phyloP scores from a whole-genome alignment of 2,329 filamentous ascomycete species.

The Mycocentrospora acerina region DNA sequence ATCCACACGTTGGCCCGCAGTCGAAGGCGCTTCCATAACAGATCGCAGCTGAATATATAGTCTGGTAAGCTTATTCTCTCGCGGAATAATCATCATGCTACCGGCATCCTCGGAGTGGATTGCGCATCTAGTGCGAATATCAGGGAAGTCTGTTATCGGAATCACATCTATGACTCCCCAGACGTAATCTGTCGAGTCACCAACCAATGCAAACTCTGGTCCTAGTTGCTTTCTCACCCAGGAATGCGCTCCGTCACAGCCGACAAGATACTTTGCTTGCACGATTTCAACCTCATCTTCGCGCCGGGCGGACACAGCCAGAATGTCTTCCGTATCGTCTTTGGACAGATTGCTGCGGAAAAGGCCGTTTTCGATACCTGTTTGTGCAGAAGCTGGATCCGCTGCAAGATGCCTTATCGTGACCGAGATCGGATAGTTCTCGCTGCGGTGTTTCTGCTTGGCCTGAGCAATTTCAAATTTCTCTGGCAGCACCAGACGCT shows the following conservation, averaged over 20 bases:
- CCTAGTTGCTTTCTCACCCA: conserved; percentile 43
- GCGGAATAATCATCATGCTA: conserved; percentile 65
- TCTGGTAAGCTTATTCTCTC: conserved; percentile 64
- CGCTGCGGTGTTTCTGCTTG: conserved; percentile 46
- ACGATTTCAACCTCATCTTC: too few relatives aligned
- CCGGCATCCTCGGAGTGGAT: conserved; percentile 60
- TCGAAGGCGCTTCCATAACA: conserved; percentile 47
- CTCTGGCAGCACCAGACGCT: conserved; percentile 62
- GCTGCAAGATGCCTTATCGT: conserved; percentile 59
- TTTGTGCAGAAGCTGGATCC: conserved; percentile 60
- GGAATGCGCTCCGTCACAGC: conserved; percentile 1
- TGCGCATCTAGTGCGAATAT: conserved; percentile 60
- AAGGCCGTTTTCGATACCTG: too few relatives aligned
- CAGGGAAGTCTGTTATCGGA: conserved; percentile 59
- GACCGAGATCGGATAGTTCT: conserved; percentile 62
- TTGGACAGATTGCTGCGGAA: too few relatives aligned
- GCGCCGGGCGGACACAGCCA: too few relatives aligned
- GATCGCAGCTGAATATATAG: conserved; percentile 66
- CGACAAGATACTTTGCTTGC: conserved; percentile 1
- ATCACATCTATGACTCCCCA: conserved; percentile 56
- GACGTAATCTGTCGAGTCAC: conserved; percentile 54
- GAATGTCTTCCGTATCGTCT: too few relatives aligned
- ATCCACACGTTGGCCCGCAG: too few relatives aligned
- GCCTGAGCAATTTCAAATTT: conserved; percentile 57
- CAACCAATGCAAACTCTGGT: conserved; percentile 53